These are phyloP conservation scores for Orbilia brochopaga DNA, from an alignment of 2,329 filamentous ascomycete species.

Conservation along the genomic window DNA sequence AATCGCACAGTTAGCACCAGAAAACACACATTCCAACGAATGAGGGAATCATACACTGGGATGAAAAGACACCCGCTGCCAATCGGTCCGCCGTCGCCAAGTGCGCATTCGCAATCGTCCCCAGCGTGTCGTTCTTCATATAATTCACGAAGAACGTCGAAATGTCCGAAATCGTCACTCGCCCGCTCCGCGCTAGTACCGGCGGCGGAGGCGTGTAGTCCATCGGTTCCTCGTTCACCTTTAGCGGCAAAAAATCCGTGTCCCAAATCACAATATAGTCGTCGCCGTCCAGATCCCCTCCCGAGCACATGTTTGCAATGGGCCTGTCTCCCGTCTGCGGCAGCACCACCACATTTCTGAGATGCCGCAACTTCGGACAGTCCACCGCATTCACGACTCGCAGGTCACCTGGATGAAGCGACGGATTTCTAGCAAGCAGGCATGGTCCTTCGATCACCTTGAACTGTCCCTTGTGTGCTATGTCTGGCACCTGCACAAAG, in stretches of 20 bases:
- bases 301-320: constrained; percentile 91
- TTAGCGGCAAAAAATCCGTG: constrained; percentile 69
- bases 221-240: constrained; percentile 80
- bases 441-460: constrained; percentile 78
- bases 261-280: constrained; percentile 98
- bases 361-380: constrained; percentile 71
- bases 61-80: constrained; percentile 68
- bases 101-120: constrained; percentile 80
- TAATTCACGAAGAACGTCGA: constrained; percentile 86
- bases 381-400: constrained; percentile 86
- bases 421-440: constrained; percentile 87
- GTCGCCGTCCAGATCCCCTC: constrained; percentile 93
- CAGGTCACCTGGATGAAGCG: constrained; percentile 89
- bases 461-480: constrained; percentile 63
- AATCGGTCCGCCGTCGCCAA: constrained; percentile 74
- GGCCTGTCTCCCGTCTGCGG: constrained; percentile 82
- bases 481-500: constrained; percentile 78
- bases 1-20: constrained; percentile 26
- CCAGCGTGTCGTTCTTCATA: constrained; percentile 86
- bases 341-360: constrained; percentile 86
- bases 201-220: constrained; percentile 70
- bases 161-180: constrained; percentile 75
- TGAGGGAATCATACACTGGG: constrained; percentile 66
- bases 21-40: neutral
- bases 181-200: constrained; percentile 60